Base-by-base conservation (phyloP, 805 yeast species). In the Ogataea degrootiae region DNA sequence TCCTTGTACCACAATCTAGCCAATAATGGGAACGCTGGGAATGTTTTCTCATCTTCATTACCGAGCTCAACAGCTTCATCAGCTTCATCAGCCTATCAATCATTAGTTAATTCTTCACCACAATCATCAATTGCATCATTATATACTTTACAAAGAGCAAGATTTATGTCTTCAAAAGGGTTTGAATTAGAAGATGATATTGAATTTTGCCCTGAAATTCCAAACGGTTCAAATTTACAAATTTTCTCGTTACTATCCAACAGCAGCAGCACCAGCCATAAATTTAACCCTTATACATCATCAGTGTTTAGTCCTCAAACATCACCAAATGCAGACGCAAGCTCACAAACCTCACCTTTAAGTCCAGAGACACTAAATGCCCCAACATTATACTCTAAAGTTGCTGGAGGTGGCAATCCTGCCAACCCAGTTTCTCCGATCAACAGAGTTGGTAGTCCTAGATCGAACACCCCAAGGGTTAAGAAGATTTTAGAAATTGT, bases 281-380 rank as follows among this genome's bases (percentile, higher is more conserved):
- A 75, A 61, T 83, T 82, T 67, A 82, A 83, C 60, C 87, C 88
- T 5, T 82, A 82, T 60, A 81, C 86, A 3, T 81, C 87, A 1
- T 67, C 77, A 40, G 74, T 81, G 22, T 82, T 82, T 57, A 77
- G 81, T 34, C 87, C 88, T 9, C 48, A 39, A 26, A 63, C 63
- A 9, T 69, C 73, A 15, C 75, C 74, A 48, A 67, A 63, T 11
- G 46, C 65, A 21, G 51, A 51, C 42, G 61, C 50, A 34, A 64
- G 54, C 15, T 47, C 44, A 51, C 63, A 35, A 38, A 46, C 51
- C 2, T 44, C 53, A 7, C 51, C 56, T 6, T 37, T 49, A 43
- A 50, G 52, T 34, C 52, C 58, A 33, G 34, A 33, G 34, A 33
- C 51, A 5, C 39, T 46, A 29, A 39, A 41, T 17, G 50, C 54